These are phyloP conservation scores for Trichoderma asperelloides DNA, from an alignment of 495 filamentous ascomycete genomes.

Conservation along the genomic window DNA sequence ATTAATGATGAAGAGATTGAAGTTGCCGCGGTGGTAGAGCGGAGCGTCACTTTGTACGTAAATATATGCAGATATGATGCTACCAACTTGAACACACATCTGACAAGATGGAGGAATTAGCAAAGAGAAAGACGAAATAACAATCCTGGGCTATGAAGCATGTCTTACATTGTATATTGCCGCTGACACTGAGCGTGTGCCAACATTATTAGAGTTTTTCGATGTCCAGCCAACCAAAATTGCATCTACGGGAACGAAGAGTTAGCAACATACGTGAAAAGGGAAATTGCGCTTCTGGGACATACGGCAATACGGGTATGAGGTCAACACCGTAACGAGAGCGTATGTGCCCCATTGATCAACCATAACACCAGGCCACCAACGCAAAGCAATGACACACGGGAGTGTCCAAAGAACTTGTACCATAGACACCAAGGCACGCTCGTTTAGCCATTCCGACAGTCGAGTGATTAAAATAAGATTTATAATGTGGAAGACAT, in stretches of 20 bases:
- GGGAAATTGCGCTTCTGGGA: neutral
- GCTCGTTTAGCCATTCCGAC: conserved; percentile 49
- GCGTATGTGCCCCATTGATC: conserved; percentile 46
- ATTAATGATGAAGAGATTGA: conserved; percentile 33
- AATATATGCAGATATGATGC: conserved; percentile 35
- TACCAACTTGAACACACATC: conserved; percentile 37
- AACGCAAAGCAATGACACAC: conserved; percentile 39
- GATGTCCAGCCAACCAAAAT: conserved; percentile 58
- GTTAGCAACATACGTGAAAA: neutral
- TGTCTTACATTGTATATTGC: conserved; percentile 24
- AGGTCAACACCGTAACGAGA: conserved; percentile 25
- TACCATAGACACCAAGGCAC: conserved; percentile 43
- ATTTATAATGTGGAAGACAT: conserved; percentile 37
- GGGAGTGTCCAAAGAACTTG: conserved; percentile 27
- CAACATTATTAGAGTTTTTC: conserved; percentile 57
- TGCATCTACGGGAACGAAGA: conserved; percentile 11
- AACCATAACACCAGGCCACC: conserved; percentile 16
- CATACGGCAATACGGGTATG: conserved; percentile 24
- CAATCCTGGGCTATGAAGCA: neutral
- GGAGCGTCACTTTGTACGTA: conserved; percentile 42
- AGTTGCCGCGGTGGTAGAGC: conserved; percentile 43
- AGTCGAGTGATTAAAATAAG: conserved; percentile 46
- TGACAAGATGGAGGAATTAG: neutral
- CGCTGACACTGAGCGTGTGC: conserved; percentile 57
- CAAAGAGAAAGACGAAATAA: neutral